These are phyloP conservation scores for Aspergillus sclerotialis DNA, from an alignment of 2,329 filamentous ascomycete species.

Conservation along the genomic window DNA sequence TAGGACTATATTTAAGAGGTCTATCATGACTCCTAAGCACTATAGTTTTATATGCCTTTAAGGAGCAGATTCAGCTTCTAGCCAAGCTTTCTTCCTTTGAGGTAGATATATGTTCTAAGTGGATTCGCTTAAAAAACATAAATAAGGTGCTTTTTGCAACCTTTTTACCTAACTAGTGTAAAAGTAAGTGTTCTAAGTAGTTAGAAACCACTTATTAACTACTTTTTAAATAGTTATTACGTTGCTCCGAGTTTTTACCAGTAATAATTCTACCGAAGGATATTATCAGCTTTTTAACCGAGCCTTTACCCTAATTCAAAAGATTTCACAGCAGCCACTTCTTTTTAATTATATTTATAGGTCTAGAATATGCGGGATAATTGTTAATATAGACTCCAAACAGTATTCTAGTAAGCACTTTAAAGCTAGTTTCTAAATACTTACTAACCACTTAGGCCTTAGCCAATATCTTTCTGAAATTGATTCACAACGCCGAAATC, in stretches of 20 bases:
- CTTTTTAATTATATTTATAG: not conserved
- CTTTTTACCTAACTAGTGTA: not conserved
- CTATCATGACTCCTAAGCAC: not conserved
- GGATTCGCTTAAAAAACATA: not conserved
- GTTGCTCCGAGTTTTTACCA: not conserved
- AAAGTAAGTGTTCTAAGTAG: not conserved
- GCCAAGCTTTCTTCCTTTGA: not conserved
- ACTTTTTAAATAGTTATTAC: too few species aligned
- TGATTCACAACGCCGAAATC: constrained; percentile 2
- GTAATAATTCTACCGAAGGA: not conserved
- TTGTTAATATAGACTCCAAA: not conserved
- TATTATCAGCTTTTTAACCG: not conserved
- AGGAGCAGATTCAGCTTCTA: constrained; percentile 1
- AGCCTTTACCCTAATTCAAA: not conserved
- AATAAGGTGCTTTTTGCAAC: constrained; percentile 1
- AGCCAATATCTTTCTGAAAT: constrained; percentile 5
- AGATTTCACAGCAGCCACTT: not conserved
- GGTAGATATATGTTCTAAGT: not conserved
- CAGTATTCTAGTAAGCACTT: constrained; percentile 1
- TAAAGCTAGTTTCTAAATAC: not conserved
- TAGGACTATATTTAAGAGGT: not conserved
- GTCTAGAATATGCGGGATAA: not conserved
- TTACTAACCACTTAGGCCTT: constrained; percentile 2
- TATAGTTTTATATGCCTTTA: not conserved
- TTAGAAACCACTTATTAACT: not conserved